Evolutionary conservation across 805 yeast species (phyloP), one percentile per base, ranked within the genome.

Genomic region (Saturnispora galanensis): DNA sequence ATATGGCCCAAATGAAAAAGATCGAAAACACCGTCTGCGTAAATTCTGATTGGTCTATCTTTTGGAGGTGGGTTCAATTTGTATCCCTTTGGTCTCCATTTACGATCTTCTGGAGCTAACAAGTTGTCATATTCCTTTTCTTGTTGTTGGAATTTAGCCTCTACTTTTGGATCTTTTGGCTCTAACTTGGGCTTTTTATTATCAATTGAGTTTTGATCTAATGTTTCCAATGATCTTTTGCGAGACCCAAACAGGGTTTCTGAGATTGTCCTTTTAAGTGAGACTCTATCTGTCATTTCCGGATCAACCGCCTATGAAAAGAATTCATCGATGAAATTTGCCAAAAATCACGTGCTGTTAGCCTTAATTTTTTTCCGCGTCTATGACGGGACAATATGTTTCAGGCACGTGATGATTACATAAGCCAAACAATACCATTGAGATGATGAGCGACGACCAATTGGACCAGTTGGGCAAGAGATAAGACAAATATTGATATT

Each of bases 11-110:
- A 63, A 64, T 93, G 98, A 67, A 93, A 93, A 50, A 93, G 68
- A 65, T 93, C 98, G 68, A 93, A 93, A 15, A 93, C 96, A 43
- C 98, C 98, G 65, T 93, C 98, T 5, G 98, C 98, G 61, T 93
- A 93, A n/a, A 93, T 77, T 48, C 98, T 74, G 28, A 93, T 78
- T 1, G 96, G 89, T 47, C 96, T 73, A 57, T 83, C 93, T 4
- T 60, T 68, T 2, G 96, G 94, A 2, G 98, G 98, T 21, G 80
- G 54, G 53, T 86, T 87, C 63, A 93, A 76, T 52, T 68, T 69
- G 66, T 65, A 87, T 2, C 96, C 96, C 30, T 65, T 64, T 18
- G 96, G 96, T 55, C 96, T 74, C 66, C 70, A 86, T 64, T 78
- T 83, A 47, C 89, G 70, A 56, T 75, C 76, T 50, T 84, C 78